Percentiles rank a stretch among this genome's conserved stretches.
Evolutionary conservation across 805 yeast species (phyloP).

Genomic region (Limtongozyma cylindracea): DNA sequence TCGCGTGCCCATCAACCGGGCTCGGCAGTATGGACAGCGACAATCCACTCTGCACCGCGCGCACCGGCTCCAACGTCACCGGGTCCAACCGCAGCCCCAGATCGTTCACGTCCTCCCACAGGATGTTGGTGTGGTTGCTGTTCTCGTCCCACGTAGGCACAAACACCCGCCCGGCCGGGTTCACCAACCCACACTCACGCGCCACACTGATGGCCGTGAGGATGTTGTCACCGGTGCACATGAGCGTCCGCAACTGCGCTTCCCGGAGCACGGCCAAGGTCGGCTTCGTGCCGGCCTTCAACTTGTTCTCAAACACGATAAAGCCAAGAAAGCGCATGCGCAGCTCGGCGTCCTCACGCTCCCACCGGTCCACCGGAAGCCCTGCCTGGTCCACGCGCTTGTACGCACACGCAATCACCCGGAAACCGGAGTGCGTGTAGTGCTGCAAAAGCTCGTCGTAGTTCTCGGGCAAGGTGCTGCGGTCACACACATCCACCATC

Average conservation of each 20-base stretch:
- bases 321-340: slow-evolving; percentile 63
- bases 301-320: slow-evolving; percentile 75
- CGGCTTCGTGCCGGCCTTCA: slow-evolving; percentile 40
- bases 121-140: slow-evolving; percentile 12
- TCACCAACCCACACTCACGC: slow-evolving; percentile 51
- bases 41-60: too few relatives aligned
- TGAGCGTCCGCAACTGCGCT: slow-evolving; percentile 61
- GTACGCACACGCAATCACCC: slow-evolving; percentile 87
- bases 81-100: slow-evolving; percentile 33
- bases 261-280: slow-evolving; percentile 32
- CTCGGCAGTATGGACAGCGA: too few relatives aligned
- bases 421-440: slow-evolving; percentile 82
- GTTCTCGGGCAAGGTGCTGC: slow-evolving; percentile 45
- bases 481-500: slow-evolving; percentile 51
- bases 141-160: too few relatives aligned
- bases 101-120: slow-evolving; percentile 50
- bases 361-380: too few relatives aligned
- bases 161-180: too few relatives aligned
- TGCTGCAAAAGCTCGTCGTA: slow-evolving; percentile 51
- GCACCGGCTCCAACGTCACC: slow-evolving; percentile 25
- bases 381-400: slow-evolving; percentile 10
- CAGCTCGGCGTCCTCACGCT: slow-evolving; percentile 45
- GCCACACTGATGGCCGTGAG: slow-evolving; percentile 89
- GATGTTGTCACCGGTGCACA: slow-evolving; percentile 97
- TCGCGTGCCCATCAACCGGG: too few relatives aligned